Conservation (phyloP, 805 yeast genomes). For the Starmerella etchellsii region DNA sequence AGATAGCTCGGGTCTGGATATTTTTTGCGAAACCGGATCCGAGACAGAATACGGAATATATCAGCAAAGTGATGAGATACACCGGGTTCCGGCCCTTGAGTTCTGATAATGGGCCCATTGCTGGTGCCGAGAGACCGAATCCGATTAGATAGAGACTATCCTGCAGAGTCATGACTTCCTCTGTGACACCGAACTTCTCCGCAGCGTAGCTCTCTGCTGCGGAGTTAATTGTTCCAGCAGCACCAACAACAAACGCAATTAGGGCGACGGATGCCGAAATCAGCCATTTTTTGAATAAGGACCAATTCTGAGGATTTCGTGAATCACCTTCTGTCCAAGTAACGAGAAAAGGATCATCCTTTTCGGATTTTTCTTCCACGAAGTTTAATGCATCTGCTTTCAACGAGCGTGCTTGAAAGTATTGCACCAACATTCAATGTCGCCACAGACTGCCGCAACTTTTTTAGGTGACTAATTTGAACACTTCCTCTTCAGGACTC, state of each 20-base stretch:
- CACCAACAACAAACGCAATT: too few species aligned
- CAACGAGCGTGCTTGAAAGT: not conserved
- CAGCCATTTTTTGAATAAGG: constrained; percentile 3
- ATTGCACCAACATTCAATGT: not conserved
- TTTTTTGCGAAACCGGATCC: constrained; percentile 34
- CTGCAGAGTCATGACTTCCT: constrained; percentile 34
- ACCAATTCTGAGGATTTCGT: constrained; percentile 8
- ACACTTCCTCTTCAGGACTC: too few species aligned
- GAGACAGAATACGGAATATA: constrained; percentile 36
- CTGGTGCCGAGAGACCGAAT: constrained; percentile 49
- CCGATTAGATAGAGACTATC: constrained; percentile 42
- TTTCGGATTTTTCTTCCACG: not conserved
- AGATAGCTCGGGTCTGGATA: constrained; percentile 32
- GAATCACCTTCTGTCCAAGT: constrained; percentile 4
- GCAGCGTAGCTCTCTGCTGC: constrained; percentile 33
- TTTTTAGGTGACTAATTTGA: too few species aligned
- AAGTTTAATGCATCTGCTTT: too few species aligned
- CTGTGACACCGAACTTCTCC: constrained; percentile 30
- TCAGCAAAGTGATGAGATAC: constrained; percentile 38
- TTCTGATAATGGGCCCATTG: constrained; percentile 56
- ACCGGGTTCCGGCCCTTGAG: constrained; percentile 56
- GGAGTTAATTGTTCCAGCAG: constrained; percentile 34
- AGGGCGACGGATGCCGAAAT: too few species aligned
- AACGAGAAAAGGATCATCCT: constrained; percentile 1
- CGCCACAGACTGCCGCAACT: not conserved